Base-by-base conservation (phyloP, 352 stramenopile genomes). In the Globisporangium paddicum region DNA sequence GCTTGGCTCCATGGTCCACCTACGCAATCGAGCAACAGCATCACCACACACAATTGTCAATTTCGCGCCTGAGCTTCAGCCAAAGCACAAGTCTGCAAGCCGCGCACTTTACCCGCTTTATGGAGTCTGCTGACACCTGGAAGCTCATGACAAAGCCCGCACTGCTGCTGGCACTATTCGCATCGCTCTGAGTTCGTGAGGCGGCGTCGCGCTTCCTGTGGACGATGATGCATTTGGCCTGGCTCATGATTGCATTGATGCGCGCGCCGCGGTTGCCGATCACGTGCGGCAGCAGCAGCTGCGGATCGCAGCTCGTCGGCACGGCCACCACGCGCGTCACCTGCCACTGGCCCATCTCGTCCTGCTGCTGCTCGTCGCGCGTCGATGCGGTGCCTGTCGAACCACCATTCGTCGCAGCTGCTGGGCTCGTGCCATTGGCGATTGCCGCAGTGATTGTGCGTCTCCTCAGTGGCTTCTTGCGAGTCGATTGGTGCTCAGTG, bases 161-260 rank as follows among this genome's bases (percentile, higher is more conserved):
- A 51, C 19, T 60, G 11, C 44, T 47, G 9, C 28, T n/a, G n/a
- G n/a, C n/a, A n/a, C n/a, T 14, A 34, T 41, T 46, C 14, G 19
- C 25, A 14, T 41, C 19, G 51, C 40, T 51, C 30, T 44, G 46
- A 30, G 6, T 49, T 14, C 48, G 40, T 14, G 30, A 32, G 28
- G 6, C 13, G 28, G 6, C 13, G 25, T 46, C 37, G 6, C 48
- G 53, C 28, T 75, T 65, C 16, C 64, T 71, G 57, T 86, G 70
- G 19, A 64, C 63, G 28, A 90, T 87, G 13, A 64, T 75, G 58
- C 76, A 87, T 23, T 81, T 74, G 19, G 77, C 70, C 44, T 75
- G 72, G 32, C 68, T 67, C 76, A 89, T 87, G 45, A 89, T 71
- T 16, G 58, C 66, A n/a, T 86, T 77, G 19, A 90, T 65, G 10